phyloP scores from a whole-genome alignment of 768 basidiomycete species.

The Trametes coccinea region DNA sequence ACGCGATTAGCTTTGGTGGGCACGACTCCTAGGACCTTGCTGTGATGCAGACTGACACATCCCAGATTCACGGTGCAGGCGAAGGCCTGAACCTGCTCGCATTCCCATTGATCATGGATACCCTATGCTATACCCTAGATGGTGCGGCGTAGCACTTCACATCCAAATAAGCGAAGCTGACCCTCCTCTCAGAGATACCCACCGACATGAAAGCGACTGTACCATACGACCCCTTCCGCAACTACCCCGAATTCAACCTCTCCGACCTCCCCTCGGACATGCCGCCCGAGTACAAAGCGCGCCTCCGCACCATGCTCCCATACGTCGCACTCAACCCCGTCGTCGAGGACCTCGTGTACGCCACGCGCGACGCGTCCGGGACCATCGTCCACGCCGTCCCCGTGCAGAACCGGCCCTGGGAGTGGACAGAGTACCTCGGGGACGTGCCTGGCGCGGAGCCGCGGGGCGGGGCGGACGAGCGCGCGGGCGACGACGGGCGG shows the following conservation, averaged over 20 bases:
- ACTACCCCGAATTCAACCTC: conserved; percentile 55
- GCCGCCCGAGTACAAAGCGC: conserved; percentile 57
- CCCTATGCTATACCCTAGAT: conserved; percentile 70
- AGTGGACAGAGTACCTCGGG: conserved; percentile 81
- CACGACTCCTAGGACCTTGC: not conserved
- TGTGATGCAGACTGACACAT: conserved; percentile 5
- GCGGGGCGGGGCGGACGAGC: conserved; percentile 43
- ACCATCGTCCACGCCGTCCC: conserved; percentile 48
- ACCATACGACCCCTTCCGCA: conserved; percentile 59
- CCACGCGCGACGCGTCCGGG: conserved; percentile 56
- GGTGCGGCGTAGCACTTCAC: conserved; percentile 43
- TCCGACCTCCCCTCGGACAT: conserved; percentile 55
- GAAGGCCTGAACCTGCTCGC: conserved; percentile 52
- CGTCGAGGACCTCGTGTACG: conserved; percentile 59
- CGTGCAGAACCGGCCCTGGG: conserved; percentile 80
- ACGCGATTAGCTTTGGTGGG: conserved; percentile 35
- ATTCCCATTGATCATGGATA: conserved; percentile 72
- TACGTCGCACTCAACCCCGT: conserved; percentile 50
- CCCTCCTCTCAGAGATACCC: conserved; percentile 56
- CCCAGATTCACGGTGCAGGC: conserved; percentile 59
- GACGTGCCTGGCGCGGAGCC: conserved; percentile 42
- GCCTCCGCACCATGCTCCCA: conserved; percentile 59
- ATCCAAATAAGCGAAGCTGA: not conserved
- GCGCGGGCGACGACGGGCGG: conserved; percentile 39
- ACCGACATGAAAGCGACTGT: conserved; percentile 52